These are phyloP conservation scores for Gliomastix tumulicola DNA, from an alignment of 2,329 filamentous ascomycete genomes.

Conservation along the genomic window DNA sequence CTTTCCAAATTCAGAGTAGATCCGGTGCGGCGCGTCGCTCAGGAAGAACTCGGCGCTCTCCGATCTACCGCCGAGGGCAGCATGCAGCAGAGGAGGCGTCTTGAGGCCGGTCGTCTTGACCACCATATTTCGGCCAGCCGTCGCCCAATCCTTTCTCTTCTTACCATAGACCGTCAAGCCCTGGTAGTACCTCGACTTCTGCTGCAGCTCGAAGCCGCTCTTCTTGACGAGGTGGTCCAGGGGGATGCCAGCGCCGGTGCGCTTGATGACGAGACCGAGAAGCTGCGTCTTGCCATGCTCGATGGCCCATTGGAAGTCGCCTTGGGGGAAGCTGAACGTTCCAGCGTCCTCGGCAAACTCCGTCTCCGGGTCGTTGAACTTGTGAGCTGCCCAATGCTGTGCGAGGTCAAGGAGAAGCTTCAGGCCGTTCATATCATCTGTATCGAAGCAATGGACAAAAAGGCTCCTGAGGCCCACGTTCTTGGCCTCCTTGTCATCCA, in stretches of 20 bases:
- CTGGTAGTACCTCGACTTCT: constrained; percentile 67
- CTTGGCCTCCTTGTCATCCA: constrained; percentile 18
- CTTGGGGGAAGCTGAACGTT: constrained; percentile 30
- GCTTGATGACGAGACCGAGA: constrained; percentile 57
- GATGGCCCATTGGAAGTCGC: constrained; percentile 36
- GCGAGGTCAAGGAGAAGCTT: constrained; percentile 50
- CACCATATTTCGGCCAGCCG: constrained; percentile 44
- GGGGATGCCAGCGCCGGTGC: constrained; percentile 62
- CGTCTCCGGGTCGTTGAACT: constrained; percentile 21
- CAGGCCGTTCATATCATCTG: constrained; percentile 47
- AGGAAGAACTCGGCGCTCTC: constrained; percentile 71
- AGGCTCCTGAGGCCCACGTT: constrained; percentile 14
- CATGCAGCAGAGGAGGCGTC: constrained; percentile 53
- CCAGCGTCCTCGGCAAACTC: constrained; percentile 22
- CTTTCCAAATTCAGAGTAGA: constrained; percentile 61
- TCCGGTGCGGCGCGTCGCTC: constrained; percentile 59
- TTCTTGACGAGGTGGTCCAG: constrained; percentile 59
- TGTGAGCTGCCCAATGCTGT: constrained; percentile 32
- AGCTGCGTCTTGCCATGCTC: constrained; percentile 43
- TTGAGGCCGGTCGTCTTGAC: constrained; percentile 29
- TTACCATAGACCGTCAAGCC: constrained; percentile 70
- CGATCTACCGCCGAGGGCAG: constrained; percentile 50
- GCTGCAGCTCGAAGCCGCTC: constrained; percentile 54
- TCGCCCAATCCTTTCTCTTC: constrained; percentile 69
- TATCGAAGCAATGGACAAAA: constrained; percentile 38